These are phyloP conservation scores for Leccinum huronense DNA, from an alignment of 1,284 basidiomycete species.

Conservation along the genomic window DNA sequence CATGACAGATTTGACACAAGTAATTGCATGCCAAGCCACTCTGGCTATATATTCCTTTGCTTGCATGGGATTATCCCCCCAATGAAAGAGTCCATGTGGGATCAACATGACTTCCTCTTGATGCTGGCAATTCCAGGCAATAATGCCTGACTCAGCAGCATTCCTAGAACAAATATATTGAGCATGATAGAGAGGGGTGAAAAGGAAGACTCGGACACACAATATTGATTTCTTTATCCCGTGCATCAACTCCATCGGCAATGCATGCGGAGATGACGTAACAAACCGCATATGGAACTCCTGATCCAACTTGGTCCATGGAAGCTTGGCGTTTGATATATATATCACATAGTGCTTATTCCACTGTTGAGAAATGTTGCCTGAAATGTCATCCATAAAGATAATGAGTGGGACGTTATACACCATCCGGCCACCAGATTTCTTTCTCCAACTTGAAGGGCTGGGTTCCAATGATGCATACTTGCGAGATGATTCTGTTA, in stretches of 20 bases:
- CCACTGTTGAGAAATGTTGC: slow-evolving; percentile 37
- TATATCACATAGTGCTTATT: slow-evolving; percentile 35
- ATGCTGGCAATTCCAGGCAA: background rate
- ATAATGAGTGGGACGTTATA: slow-evolving; percentile 24
- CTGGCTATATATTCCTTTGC: background rate
- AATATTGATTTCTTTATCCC: slow-evolving; percentile 21
- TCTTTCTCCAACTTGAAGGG: background rate
- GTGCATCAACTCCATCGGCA: slow-evolving; percentile 28
- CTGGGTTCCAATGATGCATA: background rate
- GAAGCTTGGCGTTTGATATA: slow-evolving; percentile 25
- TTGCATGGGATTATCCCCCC: background rate
- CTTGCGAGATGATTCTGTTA: background rate
- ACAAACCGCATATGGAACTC: slow-evolving; percentile 34
- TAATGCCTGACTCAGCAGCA: background rate
- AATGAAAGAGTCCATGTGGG: background rate
- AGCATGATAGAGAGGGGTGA: background rate
- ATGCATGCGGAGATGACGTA: slow-evolving; percentile 30
- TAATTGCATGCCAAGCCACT: background rate
- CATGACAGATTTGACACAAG: background rate
- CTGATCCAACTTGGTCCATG: slow-evolving; percentile 20
- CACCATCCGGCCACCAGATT: slow-evolving; percentile 11
- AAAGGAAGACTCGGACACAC: background rate
- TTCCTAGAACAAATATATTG: background rate
- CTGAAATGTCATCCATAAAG: slow-evolving; percentile 36
- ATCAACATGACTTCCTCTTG: background rate